Evolutionary conservation across 371 early-diverging fungal species (phyloP), one percentile per base, ranked within the genome.

Genomic region (Coemansia sp.): DNA sequence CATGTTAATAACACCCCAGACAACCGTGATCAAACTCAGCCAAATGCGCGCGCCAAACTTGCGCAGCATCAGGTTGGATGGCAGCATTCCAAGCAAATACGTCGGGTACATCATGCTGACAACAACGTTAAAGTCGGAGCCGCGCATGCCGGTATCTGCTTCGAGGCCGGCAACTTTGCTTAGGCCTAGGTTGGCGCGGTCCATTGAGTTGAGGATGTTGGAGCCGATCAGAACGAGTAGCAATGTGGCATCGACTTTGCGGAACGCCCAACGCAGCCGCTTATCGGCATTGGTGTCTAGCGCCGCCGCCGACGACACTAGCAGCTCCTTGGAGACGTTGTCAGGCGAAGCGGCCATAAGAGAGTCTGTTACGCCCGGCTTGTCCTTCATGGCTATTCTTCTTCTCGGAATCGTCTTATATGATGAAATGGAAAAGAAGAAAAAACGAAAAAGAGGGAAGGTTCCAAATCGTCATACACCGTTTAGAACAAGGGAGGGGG

Each of bases 31-130:
- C 0, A 69, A 38, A 8, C 83, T 81, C 38, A 87, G 67, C 69
- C 86, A 87, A 7, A 75, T 38, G 1, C 84, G 78, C 1, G 87
- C 86, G 1, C 83, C 80, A 33, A 81, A 54, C 46, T 70, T 71
- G 32, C 85, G 81, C 18, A 87, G 61, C 0, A 83, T 48, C 61
- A 86, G 74, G 77, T 86, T 87, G 38, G 83, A 83, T 8, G 87
- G 87, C 47, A 84, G 60, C 72, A 68, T 72, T 36, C 60, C 62
- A 4, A 67, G 33, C 16, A 62, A 39, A 32, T 63, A 72, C 0
- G 57, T 68, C n/a, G 57, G 68, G 12, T 67, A 62, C 63, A 67
- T 67, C 44, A 55, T 55, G 33, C 59, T 59, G 8, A 63, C 63
- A 0, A 67, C 51, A 18, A 67, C 51, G 57, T 67, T 72, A 16